Evolutionary conservation across 805 yeast genomes (phyloP), one percentile per base, ranked within the genome.

Genomic region (Yamadazyma akitaensis): DNA sequence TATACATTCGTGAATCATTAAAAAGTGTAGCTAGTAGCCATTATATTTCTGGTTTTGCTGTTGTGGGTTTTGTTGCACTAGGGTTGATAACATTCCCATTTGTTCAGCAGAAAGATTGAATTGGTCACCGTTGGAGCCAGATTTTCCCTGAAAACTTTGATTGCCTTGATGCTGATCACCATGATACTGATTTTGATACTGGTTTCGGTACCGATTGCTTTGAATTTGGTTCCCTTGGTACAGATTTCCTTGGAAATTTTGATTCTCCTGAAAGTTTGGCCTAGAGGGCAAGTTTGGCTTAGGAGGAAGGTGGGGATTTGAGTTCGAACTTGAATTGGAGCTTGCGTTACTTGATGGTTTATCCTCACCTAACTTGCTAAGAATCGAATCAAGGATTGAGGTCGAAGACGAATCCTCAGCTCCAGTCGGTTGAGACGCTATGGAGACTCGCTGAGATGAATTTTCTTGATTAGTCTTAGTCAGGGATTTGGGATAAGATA

Each of bases 281-380:
- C 14, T 33, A 7, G 42, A n/a, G 10, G 26, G 43, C 21, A 39
- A 38, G 21, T 31, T 40, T 12, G 47, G 43, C 28, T 34, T 39
- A n/a, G 47, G 26, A 9, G 47, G 47, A 11, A 43, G 37, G 9
- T 31, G 18, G 5, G 42, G 28, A 13, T 25, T 38, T 16, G 19
- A 38, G 25, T 25, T 38, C 16, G 19, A 38, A 21, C n/a, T 19
- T 3, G 39, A 28, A 34, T 17, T 25, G 17, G 37, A 33, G 5
- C 24, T n/a, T 10, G 19, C 9, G 26, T 17, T 32, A 33, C 31
- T 18, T 11, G 32, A 28, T 10, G 26, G 4, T 2, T 12, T 28
- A 30, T n/a, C 44, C 13, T 58, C 59, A n/a, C 59, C 61, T 26
- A 65, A 54, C 42, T 59, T 57, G 43, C 58, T 59, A 16, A 65